Base-by-base conservation (phyloP, 768 basidiomycete species). In the Lactifluus piperatus region DNA sequence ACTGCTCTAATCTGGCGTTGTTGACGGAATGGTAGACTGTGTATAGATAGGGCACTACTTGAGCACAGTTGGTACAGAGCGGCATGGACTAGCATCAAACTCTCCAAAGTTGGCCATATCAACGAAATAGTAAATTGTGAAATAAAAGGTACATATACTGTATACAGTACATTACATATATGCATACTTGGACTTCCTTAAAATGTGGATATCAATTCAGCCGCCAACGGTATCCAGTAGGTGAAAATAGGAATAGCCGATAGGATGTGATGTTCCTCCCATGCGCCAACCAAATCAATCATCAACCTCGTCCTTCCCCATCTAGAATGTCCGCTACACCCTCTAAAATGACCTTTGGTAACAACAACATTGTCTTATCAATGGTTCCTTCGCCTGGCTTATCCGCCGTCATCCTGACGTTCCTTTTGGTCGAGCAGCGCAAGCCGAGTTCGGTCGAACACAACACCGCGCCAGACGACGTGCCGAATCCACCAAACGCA, bases 1-100 rank as follows among this genome's bases (percentile, higher is more conserved):
- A 93, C 73, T 90, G 85, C 69, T 92, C 88, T 24, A 93, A 78
- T 50, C 91, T 77, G 34, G 91, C 76, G 68, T 92, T 92, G 67
- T 87, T 76, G 8, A 80, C 81, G 5, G 88, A 85, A 65, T 87
- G 77, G 69, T 94, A 93, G 57, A 90, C 79, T 0, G 90, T 92
- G 71, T 92, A 93, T 18, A 93, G 79, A 66, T 82, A 82, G 0
- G 80, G 75, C 14, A 81, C 75, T n/a, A 80, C 76, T 18, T 72
- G 73, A 0, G 88, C 83, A 68, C 91, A 94, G 46, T 75, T 81
- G 27, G 83, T 90, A 73, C 91, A 94, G 62, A 93, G 82, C 18
- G 89, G 85, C 89, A 91, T 91, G 48, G 18, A 39, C 43, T 51
- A 46, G n/a, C 37, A 52, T 52, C 36, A 50, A 50, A 9, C 18